Base-by-base conservation (phyloP, 345 rosid species). In the Eucalyptus shirleyi region DNA sequence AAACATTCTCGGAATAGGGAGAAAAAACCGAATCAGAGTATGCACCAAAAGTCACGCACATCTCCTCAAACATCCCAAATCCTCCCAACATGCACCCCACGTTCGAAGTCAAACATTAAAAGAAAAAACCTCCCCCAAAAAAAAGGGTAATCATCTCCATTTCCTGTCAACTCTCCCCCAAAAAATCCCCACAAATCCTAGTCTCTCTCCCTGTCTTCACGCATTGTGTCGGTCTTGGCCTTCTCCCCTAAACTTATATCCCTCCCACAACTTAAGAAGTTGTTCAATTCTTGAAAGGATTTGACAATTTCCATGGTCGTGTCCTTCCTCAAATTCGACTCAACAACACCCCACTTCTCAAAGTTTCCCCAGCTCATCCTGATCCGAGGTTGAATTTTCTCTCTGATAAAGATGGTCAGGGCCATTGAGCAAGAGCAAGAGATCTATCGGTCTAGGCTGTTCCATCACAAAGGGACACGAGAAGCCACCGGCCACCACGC, bases 351-450 rank as follows among this genome's bases (percentile, higher is more conserved):
- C 40, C 59, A 18, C 13, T 50, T 24, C 10, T 51, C 83, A 9
- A 4, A 77, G 83, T 40, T 40, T 40, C 28, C 83, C 45, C 83
- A 37, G 83, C 40, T 77, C 28, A 42, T 40, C 45, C 24, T 40
- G 83, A 77, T 77, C 83, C 82, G 44, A 37, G 83, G 83, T 37
- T 77, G 83, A 11, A 77, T 37, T 77, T 72, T 34, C 69, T 9
- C 69, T 37, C 83, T 12, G 16, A 21, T 21, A 50, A 72, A 87
- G 88, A 96, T 96, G 98, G 98, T 94, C 90, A 93, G 93, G 50
- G 94, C 96, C 26, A 81, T 92, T 11, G 97, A 95, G 50, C 97
- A 95, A 91, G 97, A 96, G 90, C 95, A 95, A 86, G 94, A 95
- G 85, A 93, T 60, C 87, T 87, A 87, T 16, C 92, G 89, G 94